Base-by-base conservation (phyloP, 164 flowering plant genomes). In the Piper betle region DNA sequence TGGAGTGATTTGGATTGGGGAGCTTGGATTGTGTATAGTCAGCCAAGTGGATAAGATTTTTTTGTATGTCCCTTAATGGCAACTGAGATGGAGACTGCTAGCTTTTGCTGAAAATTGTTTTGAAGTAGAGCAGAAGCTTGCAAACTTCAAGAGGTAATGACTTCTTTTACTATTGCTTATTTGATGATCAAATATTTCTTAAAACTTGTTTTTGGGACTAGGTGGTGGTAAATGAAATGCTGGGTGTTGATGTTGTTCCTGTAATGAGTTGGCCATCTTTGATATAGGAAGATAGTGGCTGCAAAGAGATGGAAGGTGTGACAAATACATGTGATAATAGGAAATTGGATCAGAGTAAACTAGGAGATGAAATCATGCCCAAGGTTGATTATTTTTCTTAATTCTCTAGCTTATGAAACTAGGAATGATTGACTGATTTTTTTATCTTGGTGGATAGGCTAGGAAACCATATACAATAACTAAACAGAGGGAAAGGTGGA, bases 401-500 rank as follows among this genome's bases (percentile, higher is more conserved):
- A n/a, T n/a, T n/a, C n/a, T n/a, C n/a, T n/a, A n/a, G n/a, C n/a
- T n/a, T n/a, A 43, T 43, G 10, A 3, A 9, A 41, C 4, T 4
- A 4, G 9, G 50, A 10, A 8, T 43, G 50, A 15, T 43, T 43
- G n/a, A n/a, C 9, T 41, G 9, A 7, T 37, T 58, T 37, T 15
- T 62, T n/a, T 40, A 48, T 12, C 13, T 64, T 61, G 38, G 4
- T 18, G 42, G 56, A 39, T 66, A 83, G 87, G 78, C 62, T 37
- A 76, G 87, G 56, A 83, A 83, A 59, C 87, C 84, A 16, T 83
- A 83, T 65, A 83, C 85, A 12, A 83, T 83, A 39, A 74, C 84
- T 11, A 83, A 83, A 69, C 87, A 83, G 58, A 73, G 87, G 61
- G 84, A 83, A 55, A 74, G 82, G 61, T 83, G 87, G 87, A 77